Evolutionary conservation across 257 asterid genomes (phyloP).

Genomic region (Asclepias syriaca): DNA sequence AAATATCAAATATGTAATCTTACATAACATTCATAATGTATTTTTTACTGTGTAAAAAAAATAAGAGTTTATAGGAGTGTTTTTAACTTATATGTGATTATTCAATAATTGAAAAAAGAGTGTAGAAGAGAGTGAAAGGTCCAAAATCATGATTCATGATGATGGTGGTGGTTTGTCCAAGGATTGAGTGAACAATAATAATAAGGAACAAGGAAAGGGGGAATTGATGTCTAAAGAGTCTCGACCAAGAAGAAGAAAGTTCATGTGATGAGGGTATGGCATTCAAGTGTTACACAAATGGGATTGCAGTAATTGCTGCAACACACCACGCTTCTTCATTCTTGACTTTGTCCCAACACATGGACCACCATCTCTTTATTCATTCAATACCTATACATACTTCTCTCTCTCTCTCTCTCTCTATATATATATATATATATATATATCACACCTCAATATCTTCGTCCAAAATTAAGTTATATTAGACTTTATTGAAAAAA

Average conservation of each 20-base stretch:
- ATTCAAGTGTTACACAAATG: slow-evolving; percentile 8
- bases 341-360: slow-evolving; percentile 7
- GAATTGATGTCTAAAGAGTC: neutral
- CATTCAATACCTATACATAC: no score
- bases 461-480: no score
- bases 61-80: no score
- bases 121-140: neutral
- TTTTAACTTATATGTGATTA: no score
- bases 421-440: no score
- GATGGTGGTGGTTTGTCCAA: neutral
- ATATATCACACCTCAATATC: no score
- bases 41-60: no score
- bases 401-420: no score
- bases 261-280: slow-evolving; percentile 22
- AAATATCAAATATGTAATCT: no score
- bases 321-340: slow-evolving; percentile 16
- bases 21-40: no score
- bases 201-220: neutral
- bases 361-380: slow-evolving; percentile 19
- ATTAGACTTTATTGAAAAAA: no score
- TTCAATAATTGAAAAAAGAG: neutral
- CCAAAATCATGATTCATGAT: neutral
- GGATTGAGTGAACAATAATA: neutral
- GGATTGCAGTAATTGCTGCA: neutral
- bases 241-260: slow-evolving; percentile 13